Percentiles rank a stretch among this genome's conserved stretches.
These are phyloP conservation scores for Aspergillus nidulans DNA, from an alignment of 495 filamentous ascomycete species.

Conservation along the genomic window DNA sequence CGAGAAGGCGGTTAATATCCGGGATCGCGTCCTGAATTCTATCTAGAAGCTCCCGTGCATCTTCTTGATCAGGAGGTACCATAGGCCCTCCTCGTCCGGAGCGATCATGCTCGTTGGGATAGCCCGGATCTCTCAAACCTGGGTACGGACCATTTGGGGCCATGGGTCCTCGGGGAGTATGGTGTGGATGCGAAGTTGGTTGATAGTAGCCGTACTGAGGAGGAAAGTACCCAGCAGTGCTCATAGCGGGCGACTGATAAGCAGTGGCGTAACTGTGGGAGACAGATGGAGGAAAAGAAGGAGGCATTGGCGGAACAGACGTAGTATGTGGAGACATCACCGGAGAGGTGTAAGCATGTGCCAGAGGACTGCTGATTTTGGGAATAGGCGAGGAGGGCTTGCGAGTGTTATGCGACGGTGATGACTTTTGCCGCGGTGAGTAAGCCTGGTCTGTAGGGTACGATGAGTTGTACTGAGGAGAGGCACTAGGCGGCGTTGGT, in stretches of 20 bases:
- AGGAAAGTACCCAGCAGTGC: conserved; percentile 24
- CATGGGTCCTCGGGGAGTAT: conserved; percentile 30
- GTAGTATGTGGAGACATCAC: conserved; percentile 33
- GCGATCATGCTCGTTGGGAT: conserved; percentile 19
- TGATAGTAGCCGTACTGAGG: conserved; percentile 37
- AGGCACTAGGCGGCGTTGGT: conserved; percentile 15
- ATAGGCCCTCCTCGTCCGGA: conserved; percentile 26
- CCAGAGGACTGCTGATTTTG: conserved; percentile 38
- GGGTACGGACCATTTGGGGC: conserved; percentile 34
- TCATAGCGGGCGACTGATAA: conserved; percentile 38
- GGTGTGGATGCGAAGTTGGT: conserved; percentile 24
- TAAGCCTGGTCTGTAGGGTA: conserved; percentile 12
- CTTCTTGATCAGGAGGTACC: conserved; percentile 32
- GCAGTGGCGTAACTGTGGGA: conserved; percentile 29
- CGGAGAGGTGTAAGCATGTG: conserved; percentile 36
- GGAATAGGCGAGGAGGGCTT: conserved; percentile 32
- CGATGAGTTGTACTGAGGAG: conserved; percentile 16
- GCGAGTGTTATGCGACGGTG: conserved; percentile 20
- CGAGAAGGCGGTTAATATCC: conserved; percentile 44
- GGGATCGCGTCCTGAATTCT: conserved; percentile 48
- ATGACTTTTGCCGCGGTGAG: conserved; percentile 20
- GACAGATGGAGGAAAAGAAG: conserved; percentile 21
- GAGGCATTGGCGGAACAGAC: conserved; percentile 16
- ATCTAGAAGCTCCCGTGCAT: conserved; percentile 42
- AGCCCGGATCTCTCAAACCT: conserved; percentile 26